A percentile compares a stretch with the other conserved stretches of the same genome.
phyloP scores from a whole-genome alignment of 1,284 basidiomycete species.

The Pterula multifida region DNA sequence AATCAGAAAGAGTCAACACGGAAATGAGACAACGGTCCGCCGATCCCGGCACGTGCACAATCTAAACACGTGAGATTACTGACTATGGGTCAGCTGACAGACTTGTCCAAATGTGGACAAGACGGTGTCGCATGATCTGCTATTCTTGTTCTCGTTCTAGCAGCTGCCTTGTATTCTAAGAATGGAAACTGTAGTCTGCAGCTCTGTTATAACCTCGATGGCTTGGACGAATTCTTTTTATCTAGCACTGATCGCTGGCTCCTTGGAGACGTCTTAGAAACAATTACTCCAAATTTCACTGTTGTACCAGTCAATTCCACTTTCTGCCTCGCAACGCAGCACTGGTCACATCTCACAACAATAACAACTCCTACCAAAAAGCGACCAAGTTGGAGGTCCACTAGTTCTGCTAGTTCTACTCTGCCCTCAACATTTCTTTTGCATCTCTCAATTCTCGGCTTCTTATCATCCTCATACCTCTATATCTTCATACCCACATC shows the following conservation, averaged over 20 bases:
- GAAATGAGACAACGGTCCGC: neutral
- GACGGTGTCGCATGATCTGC: neutral
- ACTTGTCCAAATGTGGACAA: too few species aligned
- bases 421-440: too few species aligned
- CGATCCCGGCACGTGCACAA: too few species aligned
- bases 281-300: neutral
- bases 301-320: neutral
- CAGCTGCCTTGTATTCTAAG: neutral
- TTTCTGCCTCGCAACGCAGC: neutral
- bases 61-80: too few species aligned
- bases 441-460: conserved; percentile 4
- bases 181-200: neutral
- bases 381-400: too few species aligned
- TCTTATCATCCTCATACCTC: conserved; percentile 6
- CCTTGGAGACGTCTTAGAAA: neutral
- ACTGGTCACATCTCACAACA: too few species aligned
- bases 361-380: too few species aligned
- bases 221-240: neutral
- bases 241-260: neutral
- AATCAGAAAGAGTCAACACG: neutral
- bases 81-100: too few species aligned
- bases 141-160: neutral
- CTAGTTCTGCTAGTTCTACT: too few species aligned
- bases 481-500: conserved; percentile 11
- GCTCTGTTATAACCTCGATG: neutral